A percentile compares a stretch with the other conserved stretches of the same genome.
Conservation (phyloP, 2,329 filamentous ascomycete genomes). For the Penicillium sclerotigenum region DNA sequence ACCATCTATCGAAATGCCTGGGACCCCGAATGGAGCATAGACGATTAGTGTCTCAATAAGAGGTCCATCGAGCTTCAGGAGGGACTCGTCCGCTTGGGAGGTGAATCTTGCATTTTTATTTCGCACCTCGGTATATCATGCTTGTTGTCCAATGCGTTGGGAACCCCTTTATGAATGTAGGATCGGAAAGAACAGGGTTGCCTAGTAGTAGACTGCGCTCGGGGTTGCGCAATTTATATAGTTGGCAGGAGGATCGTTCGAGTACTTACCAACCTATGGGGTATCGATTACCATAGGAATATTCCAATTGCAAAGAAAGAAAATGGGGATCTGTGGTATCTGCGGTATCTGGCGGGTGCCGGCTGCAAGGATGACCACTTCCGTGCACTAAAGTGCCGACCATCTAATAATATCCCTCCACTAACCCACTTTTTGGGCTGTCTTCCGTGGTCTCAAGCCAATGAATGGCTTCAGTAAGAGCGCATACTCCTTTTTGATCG, state of each 20-base stretch:
- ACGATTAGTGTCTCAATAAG: neutral
- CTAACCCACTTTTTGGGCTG: neutral
- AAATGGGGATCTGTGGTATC: too few relatives aligned
- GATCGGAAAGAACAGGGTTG: neutral
- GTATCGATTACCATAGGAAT: neutral
- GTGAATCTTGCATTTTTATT: neutral
- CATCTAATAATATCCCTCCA: neutral
- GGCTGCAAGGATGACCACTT: neutral
- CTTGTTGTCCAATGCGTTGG: neutral
- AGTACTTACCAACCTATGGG: neutral
- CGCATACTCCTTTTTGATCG: neutral
- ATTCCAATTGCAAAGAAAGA: too few relatives aligned
- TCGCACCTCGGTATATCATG: neutral
- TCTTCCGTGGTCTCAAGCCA: neutral
- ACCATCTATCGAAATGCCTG: neutral
- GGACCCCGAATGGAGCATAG: neutral
- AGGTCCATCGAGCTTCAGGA: neutral
- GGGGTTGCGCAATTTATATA: too few relatives aligned
- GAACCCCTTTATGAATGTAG: neutral
- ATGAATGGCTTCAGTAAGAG: neutral
- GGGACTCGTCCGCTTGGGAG: neutral
- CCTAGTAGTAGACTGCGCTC: too few relatives aligned
- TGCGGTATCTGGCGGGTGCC: neutral
- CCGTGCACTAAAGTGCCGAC: neutral
- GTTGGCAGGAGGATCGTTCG: neutral